These are phyloP conservation scores for Cyberlindnera xylosilytica DNA, from an alignment of 805 yeast genomes.

Conservation along the genomic window DNA sequence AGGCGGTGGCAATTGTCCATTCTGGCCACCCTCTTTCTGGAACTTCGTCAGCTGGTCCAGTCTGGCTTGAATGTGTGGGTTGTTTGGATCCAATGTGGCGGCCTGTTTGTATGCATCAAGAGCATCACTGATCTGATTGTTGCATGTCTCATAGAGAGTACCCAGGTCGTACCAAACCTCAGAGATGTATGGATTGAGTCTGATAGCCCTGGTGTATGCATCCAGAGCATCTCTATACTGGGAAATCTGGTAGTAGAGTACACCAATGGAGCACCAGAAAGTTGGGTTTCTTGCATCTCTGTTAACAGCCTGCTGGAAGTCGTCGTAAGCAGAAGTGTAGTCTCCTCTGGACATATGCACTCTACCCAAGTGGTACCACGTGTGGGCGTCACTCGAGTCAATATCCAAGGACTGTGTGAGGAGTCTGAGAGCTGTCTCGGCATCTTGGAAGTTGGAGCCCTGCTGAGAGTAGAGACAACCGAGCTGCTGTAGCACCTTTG, in stretches of 20 bases:
- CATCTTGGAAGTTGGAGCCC: conserved; percentile 67
- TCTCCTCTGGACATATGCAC: conserved; percentile 96
- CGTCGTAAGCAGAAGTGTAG: conserved; percentile 94
- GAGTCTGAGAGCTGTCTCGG: conserved; percentile 78
- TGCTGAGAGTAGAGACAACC: conserved; percentile 90
- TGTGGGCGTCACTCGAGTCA: conserved; percentile 88
- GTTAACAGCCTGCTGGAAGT: conserved; percentile 98
- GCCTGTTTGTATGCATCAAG: conserved; percentile 97
- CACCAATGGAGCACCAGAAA: conserved; percentile 97
- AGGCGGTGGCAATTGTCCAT: conserved; percentile 51
- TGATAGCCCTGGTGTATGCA: conserved; percentile 94
- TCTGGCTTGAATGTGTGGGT: conserved; percentile 91
- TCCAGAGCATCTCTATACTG: conserved; percentile 96
- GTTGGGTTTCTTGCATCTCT: conserved; percentile 96
- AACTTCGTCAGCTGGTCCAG: conserved; percentile 78
- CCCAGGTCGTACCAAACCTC: conserved; percentile 99
- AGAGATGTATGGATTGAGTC: conserved; percentile 91
- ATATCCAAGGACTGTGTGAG: conserved; percentile 85
- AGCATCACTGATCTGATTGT: conserved; percentile 92
- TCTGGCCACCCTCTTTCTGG: conserved; percentile 65
- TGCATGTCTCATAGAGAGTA: conserved; percentile 94
- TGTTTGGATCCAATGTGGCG: conserved; percentile 89
- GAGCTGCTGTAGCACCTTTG: conserved; percentile 92
- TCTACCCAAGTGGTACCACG: conserved; percentile 96
- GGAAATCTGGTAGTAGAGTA: conserved; percentile 89